These are phyloP conservation scores for Rhizopogon sp. DNA, from an alignment of 768 basidiomycete species.

Conservation along the genomic window DNA sequence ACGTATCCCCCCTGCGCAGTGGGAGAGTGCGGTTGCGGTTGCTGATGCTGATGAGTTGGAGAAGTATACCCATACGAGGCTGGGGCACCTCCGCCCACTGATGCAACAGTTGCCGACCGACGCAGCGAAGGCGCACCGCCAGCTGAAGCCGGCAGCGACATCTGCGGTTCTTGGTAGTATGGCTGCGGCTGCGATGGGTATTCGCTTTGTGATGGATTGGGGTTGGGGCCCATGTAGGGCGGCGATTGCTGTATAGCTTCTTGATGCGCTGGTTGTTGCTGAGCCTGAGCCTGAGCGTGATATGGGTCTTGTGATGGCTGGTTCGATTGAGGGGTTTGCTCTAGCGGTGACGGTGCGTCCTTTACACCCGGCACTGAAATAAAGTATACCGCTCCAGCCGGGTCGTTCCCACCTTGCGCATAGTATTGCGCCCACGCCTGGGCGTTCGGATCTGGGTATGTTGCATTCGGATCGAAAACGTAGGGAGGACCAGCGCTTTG, in stretches of 20 bases:
- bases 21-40: constrained; percentile 6
- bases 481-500: constrained; percentile 38
- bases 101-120: not conserved
- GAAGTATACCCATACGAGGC: constrained; percentile 14
- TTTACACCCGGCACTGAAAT: constrained; percentile 71
- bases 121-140: not conserved
- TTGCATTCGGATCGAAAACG: constrained; percentile 56
- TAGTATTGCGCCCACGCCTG: constrained; percentile 89
- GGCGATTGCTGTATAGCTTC: constrained; percentile 9
- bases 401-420: constrained; percentile 69
- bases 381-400: constrained; percentile 77
- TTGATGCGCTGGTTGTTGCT: constrained; percentile 12
- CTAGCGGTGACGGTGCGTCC: constrained; percentile 28
- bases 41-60: constrained; percentile 17
- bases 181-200: constrained; percentile 10
- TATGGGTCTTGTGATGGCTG: constrained; percentile 7
- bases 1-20: not conserved
- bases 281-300: constrained; percentile 3
- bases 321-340: constrained; percentile 4
- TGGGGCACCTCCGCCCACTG: not conserved
- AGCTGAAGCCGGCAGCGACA: not conserved
- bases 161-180: constrained; percentile 12
- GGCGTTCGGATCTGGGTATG: constrained; percentile 74
- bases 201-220: constrained; percentile 8
- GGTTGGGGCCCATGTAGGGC: constrained; percentile 5